Percentiles rank a stretch among this genome's conserved stretches.
Evolutionary conservation across 495 filamentous ascomycete species (phyloP).

Genomic region (Daldinia caldariorum): DNA sequence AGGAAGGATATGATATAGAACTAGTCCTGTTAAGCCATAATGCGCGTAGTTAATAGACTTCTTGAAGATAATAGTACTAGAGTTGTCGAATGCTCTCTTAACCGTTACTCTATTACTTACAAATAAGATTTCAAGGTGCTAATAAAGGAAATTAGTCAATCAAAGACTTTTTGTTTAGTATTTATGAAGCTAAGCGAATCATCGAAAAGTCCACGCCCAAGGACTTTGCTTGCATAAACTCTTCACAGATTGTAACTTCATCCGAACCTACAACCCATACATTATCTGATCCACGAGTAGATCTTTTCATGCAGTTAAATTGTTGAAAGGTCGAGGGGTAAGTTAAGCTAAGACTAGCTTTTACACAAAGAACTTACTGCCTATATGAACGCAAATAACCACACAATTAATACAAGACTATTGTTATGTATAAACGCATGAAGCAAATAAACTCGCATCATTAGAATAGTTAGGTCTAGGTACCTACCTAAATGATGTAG

Average conservation of each 20-base stretch:
- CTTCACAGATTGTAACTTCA: not conserved
- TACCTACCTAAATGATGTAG: too few relatives aligned
- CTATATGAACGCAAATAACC: not conserved
- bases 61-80: not conserved
- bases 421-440: not conserved
- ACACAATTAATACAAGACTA: not conserved
- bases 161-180: not conserved
- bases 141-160: not conserved
- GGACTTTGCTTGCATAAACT: not conserved
- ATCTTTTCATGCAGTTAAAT: conserved; percentile 12
- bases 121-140: not conserved
- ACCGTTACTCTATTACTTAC: too few relatives aligned
- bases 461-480: too few relatives aligned
- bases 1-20: not conserved
- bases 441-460: too few relatives aligned
- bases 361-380: not conserved
- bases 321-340: not conserved
- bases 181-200: not conserved
- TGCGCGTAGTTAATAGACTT: not conserved
- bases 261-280: not conserved
- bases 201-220: not conserved
- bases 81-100: conserved; percentile 1
- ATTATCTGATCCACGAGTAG: conserved; percentile 13
- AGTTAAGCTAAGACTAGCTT: not conserved
- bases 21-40: not conserved